A percentile compares a stretch with the other conserved stretches of the same genome.
These are phyloP conservation scores for Gaertneriomyces sp. DNA, from an alignment of 192 early-diverging fungal genomes.

Conservation along the genomic window DNA sequence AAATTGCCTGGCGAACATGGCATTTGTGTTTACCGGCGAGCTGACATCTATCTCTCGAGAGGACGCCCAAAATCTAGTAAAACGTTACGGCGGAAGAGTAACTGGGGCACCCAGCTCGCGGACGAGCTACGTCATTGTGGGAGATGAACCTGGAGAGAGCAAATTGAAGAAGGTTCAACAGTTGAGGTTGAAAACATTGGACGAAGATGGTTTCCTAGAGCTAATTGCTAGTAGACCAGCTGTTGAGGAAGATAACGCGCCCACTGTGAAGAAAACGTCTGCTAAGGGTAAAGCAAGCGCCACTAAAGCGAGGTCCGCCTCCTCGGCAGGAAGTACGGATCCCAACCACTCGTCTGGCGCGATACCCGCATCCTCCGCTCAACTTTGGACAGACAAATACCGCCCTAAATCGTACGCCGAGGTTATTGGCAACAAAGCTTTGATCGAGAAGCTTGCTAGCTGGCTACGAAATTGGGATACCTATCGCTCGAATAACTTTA, in stretches of 20 bases:
- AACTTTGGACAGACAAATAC: constrained; percentile 95
- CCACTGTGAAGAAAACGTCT: constrained; percentile 14
- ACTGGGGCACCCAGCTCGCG: constrained; percentile 71
- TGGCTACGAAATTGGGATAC: constrained; percentile 78
- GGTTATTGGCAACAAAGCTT: constrained; percentile 80
- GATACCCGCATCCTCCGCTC: background rate
- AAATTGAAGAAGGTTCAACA: constrained; percentile 78
- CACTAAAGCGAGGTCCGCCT: constrained; percentile 7
- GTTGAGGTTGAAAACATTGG: constrained; percentile 63
- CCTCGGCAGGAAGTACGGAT: background rate
- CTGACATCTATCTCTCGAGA: constrained; percentile 71
- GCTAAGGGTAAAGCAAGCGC: constrained; percentile 37
- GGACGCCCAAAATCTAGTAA: constrained; percentile 76
- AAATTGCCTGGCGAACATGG: constrained; percentile 68
- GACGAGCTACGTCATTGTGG: constrained; percentile 83
- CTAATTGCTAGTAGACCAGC: constrained; percentile 57
- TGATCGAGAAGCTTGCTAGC: constrained; percentile 59
- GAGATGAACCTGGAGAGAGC: constrained; percentile 78
- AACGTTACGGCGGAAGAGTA: constrained; percentile 81
- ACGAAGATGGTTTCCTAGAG: constrained; percentile 81
- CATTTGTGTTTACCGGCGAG: constrained; percentile 96
- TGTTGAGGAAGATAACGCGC: constrained; percentile 36
- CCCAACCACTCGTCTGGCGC: constrained; percentile 1
- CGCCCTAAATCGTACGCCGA: constrained; percentile 74
- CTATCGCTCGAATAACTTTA: constrained; percentile 47